A percentile compares a stretch with the other conserved stretches of the same genome.
These are phyloP conservation scores for Flaveria bidentis DNA, from an alignment of 129 eudicot species.

Conservation along the genomic window DNA sequence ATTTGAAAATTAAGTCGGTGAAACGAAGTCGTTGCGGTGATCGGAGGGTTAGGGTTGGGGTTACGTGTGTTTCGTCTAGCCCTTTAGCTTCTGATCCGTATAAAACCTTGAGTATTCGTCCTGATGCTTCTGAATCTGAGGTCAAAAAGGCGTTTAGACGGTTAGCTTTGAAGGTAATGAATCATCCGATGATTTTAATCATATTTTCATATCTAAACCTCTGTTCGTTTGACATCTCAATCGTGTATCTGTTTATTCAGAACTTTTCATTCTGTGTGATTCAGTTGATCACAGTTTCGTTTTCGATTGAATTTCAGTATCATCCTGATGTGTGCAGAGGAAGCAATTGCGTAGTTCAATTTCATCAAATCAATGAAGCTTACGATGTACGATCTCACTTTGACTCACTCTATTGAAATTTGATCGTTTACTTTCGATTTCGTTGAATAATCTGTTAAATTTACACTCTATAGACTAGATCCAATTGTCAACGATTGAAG, in stretches of 20 bases:
- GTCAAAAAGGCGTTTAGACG: conserved; percentile 81
- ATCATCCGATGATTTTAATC: not conserved
- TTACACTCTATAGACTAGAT: not conserved
- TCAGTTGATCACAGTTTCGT: conserved; percentile 5
- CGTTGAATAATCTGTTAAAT: too few species aligned
- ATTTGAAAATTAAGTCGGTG: conserved; percentile 23
- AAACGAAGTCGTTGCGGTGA: not conserved
- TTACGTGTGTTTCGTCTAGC: conserved; percentile 47
- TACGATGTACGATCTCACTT: conserved; percentile 58
- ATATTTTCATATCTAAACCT: too few species aligned
- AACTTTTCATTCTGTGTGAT: not conserved
- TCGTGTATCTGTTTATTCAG: not conserved
- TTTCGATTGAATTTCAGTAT: conserved; percentile 51
- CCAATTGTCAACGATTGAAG: not conserved
- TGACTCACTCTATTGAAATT: not conserved
- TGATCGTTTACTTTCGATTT: not conserved
- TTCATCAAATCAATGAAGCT: conserved; percentile 81
- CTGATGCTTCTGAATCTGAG: conserved; percentile 86
- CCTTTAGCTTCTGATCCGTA: conserved; percentile 63
- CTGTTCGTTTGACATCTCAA: not conserved
- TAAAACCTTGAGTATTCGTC: conserved; percentile 63
- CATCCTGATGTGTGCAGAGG: conserved; percentile 96
- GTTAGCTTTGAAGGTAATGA: conserved; percentile 78
- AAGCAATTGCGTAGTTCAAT: conserved; percentile 58
- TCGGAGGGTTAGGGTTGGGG: conserved; percentile 30